These are phyloP conservation scores for Ceratocystis harringtonii DNA, from an alignment of 2,329 filamentous ascomycete genomes.

Conservation along the genomic window DNA sequence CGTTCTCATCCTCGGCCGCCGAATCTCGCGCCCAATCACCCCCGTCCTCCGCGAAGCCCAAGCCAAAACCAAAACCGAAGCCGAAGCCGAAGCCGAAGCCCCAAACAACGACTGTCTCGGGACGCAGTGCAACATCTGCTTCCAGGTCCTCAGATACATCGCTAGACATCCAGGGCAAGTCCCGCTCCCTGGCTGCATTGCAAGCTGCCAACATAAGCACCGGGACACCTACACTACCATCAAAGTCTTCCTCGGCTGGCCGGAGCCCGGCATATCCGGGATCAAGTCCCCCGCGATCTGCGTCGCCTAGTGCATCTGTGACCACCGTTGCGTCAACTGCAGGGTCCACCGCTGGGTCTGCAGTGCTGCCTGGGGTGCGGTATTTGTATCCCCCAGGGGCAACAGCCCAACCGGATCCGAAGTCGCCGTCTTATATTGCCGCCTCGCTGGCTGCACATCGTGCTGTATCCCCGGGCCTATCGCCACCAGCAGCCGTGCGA, in stretches of 20 bases:
- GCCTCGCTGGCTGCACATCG: constrained; percentile 40
- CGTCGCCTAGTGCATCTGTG: constrained; percentile 8
- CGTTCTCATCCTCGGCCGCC: background rate
- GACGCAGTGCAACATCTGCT: background rate
- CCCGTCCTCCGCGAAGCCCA: background rate
- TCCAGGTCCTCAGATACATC: background rate
- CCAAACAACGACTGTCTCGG: background rate
- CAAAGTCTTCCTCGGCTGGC: background rate
- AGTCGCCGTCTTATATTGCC: constrained; percentile 24
- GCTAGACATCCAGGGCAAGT: background rate
- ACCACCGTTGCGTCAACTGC: background rate
- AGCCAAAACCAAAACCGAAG: background rate
- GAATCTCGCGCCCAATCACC: background rate
- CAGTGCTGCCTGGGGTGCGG: constrained; percentile 1
- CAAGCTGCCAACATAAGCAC: constrained; percentile 6
- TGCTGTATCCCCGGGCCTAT: constrained; percentile 5
- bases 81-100: constrained; percentile 4
- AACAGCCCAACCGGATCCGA: background rate
- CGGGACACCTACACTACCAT: background rate
- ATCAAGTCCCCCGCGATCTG: background rate
- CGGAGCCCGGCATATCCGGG: background rate
- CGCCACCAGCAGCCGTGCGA: background rate
- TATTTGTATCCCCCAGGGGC: constrained; percentile 8
- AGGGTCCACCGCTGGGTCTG: background rate
- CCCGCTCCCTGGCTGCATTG: constrained; percentile 4